phyloP scores from a whole-genome alignment of 208 protist genomes.

The Naegleria gruberi region DNA sequence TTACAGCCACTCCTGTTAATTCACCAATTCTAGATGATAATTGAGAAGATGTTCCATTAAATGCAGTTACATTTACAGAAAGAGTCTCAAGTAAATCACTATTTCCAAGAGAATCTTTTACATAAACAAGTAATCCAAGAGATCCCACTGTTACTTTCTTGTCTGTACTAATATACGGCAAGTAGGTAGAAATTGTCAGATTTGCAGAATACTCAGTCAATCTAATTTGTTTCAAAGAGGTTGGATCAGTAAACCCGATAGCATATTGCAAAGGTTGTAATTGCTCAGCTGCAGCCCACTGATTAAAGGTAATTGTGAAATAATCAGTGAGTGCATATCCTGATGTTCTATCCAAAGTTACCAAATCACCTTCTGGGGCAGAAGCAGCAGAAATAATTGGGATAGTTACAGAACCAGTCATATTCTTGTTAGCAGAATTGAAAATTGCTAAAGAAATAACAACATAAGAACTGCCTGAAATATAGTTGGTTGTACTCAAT shows the following conservation, averaged over 20 bases:
- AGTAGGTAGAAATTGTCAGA: not conserved
- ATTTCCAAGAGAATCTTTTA: not conserved
- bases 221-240: not conserved
- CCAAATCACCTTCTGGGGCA: not conserved
- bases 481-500: not conserved
- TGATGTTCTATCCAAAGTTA: not conserved
- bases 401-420: not conserved
- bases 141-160: not conserved
- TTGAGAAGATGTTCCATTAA: not conserved
- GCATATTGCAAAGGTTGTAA: not conserved
- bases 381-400: not conserved
- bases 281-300: not conserved
- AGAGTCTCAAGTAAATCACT: not conserved
- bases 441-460: not conserved
- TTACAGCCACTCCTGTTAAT: not conserved
- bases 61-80: not conserved
- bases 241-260: not conserved
- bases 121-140: not conserved
- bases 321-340: not conserved
- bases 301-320: not conserved
- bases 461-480: not conserved
- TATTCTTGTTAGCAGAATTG: not conserved
- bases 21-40: not conserved
- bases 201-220: not conserved
- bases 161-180: not conserved